Conservation (phyloP, 2,329 filamentous ascomycete species). For the Paraphoma chrysanthemicola region DNA sequence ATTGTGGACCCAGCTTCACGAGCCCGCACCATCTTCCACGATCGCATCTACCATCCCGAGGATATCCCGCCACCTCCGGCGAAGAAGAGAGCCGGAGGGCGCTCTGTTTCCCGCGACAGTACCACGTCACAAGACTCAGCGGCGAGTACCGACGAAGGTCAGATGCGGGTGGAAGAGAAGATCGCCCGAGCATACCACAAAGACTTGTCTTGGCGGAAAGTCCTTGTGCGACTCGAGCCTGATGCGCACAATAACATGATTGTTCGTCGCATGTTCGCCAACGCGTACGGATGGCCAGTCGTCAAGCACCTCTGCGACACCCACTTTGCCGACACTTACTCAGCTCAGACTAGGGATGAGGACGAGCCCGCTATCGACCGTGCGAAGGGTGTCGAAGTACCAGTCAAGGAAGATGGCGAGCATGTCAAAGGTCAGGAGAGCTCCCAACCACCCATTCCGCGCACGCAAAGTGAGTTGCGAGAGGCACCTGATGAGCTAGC, state of each 20-base stretch:
- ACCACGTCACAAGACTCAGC: conserved; percentile 30
- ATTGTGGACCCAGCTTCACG: conserved; percentile 82
- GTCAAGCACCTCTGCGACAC: conserved; percentile 93
- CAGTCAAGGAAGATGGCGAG: conserved; percentile 67
- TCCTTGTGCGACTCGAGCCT: conserved; percentile 91
- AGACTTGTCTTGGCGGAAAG: conserved; percentile 93
- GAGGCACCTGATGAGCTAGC: conserved; percentile 54
- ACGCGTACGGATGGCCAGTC: conserved; percentile 97
- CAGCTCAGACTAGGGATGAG: conserved; percentile 71
- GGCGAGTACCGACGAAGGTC: conserved; percentile 57
- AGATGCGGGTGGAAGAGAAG: conserved; percentile 94
- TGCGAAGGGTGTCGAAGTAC: conserved; percentile 65
- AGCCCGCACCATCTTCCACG: conserved; percentile 92
- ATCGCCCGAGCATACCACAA: conserved; percentile 95
- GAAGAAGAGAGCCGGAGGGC: conserved; percentile 46
- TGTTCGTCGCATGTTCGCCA: conserved; percentile 94
- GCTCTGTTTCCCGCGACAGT: conserved; percentile 49
- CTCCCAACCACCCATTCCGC: conserved; percentile 43
- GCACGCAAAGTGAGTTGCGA: conserved; percentile 56
- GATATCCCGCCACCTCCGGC: conserved; percentile 85
- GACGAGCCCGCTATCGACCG: conserved; percentile 72
- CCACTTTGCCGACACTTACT: conserved; percentile 82
- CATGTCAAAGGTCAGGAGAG: conserved; percentile 64
- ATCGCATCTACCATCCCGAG: conserved; percentile 89
- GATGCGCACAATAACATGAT: conserved; percentile 99